Evolutionary conservation across 495 filamentous ascomycete species (phyloP).

Genomic region (Xylaria flabelliformis): DNA sequence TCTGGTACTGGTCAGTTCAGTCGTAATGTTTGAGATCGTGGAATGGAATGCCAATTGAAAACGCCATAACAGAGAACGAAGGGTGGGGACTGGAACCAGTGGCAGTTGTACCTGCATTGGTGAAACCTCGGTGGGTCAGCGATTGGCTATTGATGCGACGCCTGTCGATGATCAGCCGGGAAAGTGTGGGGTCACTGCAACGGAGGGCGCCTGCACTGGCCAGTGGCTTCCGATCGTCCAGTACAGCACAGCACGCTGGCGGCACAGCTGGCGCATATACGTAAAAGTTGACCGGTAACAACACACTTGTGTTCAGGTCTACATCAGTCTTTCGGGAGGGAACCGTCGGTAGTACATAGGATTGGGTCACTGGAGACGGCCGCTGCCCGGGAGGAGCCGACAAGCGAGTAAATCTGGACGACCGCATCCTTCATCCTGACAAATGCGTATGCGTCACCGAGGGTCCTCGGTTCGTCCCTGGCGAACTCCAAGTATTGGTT

Average conservation of each 20-base stretch:
- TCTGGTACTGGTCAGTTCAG: not conserved
- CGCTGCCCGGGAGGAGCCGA: not conserved
- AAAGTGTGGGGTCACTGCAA: not conserved
- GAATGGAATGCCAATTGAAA: slow-evolving; percentile 7
- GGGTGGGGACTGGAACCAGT: not conserved
- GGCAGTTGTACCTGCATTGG: slow-evolving; percentile 28
- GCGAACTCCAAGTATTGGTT: not conserved
- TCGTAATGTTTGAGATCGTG: not conserved
- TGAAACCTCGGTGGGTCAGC: slow-evolving; percentile 7
- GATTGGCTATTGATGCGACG: slow-evolving; percentile 12
- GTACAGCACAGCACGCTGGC: slow-evolving; percentile 5
- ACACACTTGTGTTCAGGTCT: not conserved
- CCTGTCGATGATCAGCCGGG: slow-evolving; percentile 12
- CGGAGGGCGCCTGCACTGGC: slow-evolving; percentile 11
- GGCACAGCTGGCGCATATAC: slow-evolving; percentile 10
- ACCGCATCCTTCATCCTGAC: not conserved
- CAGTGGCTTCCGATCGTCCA: slow-evolving; percentile 2
- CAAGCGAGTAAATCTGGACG: not conserved
- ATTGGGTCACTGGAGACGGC: not conserved
- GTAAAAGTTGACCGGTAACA: not conserved
- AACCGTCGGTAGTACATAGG: not conserved
- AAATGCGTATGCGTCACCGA: slow-evolving; percentile 8
- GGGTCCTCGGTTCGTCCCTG: not conserved
- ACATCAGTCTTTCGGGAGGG: slow-evolving; percentile 8
- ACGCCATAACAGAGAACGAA: not conserved